Base-by-base conservation (phyloP, 2,329 filamentous ascomycete species). In the Clarireedia homoeocarpa region DNA sequence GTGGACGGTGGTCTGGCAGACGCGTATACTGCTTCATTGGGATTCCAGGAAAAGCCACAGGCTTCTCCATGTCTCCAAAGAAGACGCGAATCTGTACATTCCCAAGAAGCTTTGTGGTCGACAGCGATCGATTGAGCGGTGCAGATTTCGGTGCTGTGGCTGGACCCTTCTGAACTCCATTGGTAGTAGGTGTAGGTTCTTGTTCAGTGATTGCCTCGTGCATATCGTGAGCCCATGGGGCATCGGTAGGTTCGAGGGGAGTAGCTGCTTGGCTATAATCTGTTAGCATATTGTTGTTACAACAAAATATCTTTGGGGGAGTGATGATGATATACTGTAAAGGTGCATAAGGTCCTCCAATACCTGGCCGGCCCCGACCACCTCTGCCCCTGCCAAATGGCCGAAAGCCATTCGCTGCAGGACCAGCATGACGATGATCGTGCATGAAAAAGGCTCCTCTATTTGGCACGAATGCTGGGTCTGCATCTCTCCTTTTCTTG, bases 391-490 rank as follows among this genome's bases (percentile, higher is more conserved):
- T 79, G 34, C 81, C 81, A 70, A 85, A 87, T 12, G 85, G 82
- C 56, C 88, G 79, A 71, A 92, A 90, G 53, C 87, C 87, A 71
- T 91, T 92, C 53, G 85, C 81, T 62, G 84, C 83, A 46, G 85
- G 81, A n/a, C 86, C 86, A 55, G 87, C 82, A 64, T 89, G 85
- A 60, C 90, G 83, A 67, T 94, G 89, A 70, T 97, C 94, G 71
- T 97, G 92, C 83, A 97, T 91, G 75, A 96, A 97, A 77, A 97
- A 97, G 60, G 89, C 86, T 58, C 94, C 94, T 62, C 92, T 80
- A 67, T 95, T 96, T 53, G 94, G 92, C 55, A 96, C 92, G 73
- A 96, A 96, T 10, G 91, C 85, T 38, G 92, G 92, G 70, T 96
- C 90, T 65, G 89, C 85, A 69, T 95, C 90, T 64, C 89, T 82